These are phyloP conservation scores for Spiromastix sp. DNA, from an alignment of 2,329 filamentous ascomycete genomes.

Conservation along the genomic window DNA sequence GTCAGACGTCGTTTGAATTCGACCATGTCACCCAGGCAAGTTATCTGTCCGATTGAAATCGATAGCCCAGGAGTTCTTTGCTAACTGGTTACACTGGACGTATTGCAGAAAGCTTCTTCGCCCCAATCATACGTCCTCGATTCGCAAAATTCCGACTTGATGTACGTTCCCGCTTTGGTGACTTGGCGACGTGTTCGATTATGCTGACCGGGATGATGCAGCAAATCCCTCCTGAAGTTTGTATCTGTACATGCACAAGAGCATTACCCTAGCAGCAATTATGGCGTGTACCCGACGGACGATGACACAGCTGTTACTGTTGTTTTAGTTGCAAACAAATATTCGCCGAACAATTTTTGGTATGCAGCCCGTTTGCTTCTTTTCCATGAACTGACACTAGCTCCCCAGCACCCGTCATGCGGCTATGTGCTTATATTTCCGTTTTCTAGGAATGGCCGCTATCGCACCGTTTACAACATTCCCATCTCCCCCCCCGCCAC, in stretches of 20 bases:
- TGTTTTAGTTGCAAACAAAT: slow-evolving; percentile 87
- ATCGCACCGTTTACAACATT: slow-evolving; percentile 80
- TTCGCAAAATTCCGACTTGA: slow-evolving; percentile 63
- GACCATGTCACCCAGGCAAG: slow-evolving; percentile 69
- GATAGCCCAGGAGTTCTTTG: too few species aligned
- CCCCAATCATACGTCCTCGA: slow-evolving; percentile 73
- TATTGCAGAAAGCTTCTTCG: slow-evolving; percentile 63
- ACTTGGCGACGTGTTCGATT: not conserved
- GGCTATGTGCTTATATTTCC: not conserved
- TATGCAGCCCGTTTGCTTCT: slow-evolving; percentile 26
- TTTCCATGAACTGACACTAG: not conserved
- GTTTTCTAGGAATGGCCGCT: slow-evolving; percentile 75
- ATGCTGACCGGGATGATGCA: slow-evolving; percentile 25
- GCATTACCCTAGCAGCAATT: slow-evolving; percentile 74
- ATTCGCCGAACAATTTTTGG: slow-evolving; percentile 98
- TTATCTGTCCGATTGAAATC: too few species aligned
- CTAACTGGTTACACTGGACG: too few species aligned
- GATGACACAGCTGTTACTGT: slow-evolving; percentile 68
- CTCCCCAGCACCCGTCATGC: not conserved
- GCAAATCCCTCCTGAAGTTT: slow-evolving; percentile 73
- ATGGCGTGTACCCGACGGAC: slow-evolving; percentile 72
- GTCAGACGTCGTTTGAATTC: slow-evolving; percentile 77
- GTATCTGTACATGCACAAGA: slow-evolving; percentile 68
- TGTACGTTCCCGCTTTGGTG: slow-evolving; percentile 47
- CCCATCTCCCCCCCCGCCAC: slow-evolving; percentile 50